Conservation (phyloP, 108 stramenopile species). For the Phaeodactylum tricornutum region DNA sequence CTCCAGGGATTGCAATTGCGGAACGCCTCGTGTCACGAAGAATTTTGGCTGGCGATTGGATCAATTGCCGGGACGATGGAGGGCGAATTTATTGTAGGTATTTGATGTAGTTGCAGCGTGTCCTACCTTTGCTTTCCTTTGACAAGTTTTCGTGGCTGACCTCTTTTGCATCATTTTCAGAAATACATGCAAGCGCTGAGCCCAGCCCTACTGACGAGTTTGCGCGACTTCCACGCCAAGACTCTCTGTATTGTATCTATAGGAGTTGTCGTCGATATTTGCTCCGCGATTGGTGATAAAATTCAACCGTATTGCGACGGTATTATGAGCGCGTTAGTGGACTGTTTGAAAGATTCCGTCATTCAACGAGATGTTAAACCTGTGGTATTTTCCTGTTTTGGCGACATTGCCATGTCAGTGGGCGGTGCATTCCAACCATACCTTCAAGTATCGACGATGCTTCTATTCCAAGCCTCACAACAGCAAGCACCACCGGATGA, state of each 20-base stretch:
- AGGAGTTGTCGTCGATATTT: conserved; percentile 88
- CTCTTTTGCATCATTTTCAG: conserved; percentile 12
- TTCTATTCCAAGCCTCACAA: conserved; percentile 85
- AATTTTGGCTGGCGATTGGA: conserved; percentile 87
- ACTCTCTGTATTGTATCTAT: conserved; percentile 90
- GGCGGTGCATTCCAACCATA: conserved; percentile 87
- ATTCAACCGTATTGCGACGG: conserved; percentile 87
- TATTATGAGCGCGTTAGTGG: conserved; percentile 83
- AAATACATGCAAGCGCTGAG: conserved; percentile 86
- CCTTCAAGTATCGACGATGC: conserved; percentile 71
- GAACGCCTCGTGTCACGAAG: conserved; percentile 85
- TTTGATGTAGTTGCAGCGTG: too few relatives aligned
- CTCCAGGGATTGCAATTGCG: conserved; percentile 81
- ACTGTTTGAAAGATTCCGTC: conserved; percentile 68
- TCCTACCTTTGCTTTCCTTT: neutral
- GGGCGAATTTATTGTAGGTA: conserved; percentile 58
- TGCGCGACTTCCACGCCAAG: conserved; percentile 85
- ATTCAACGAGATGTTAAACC: conserved; percentile 92
- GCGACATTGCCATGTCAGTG: conserved; percentile 93
- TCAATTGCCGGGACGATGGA: conserved; percentile 80
- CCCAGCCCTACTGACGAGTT: conserved; percentile 71
- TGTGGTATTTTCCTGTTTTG: conserved; percentile 88
- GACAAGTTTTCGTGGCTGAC: too few relatives aligned
- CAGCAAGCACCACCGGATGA: conserved; percentile 81
- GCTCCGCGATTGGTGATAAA: conserved; percentile 72